Evolutionary conservation across 441 rosid species (phyloP).

Genomic region (Geranium incanum): DNA sequence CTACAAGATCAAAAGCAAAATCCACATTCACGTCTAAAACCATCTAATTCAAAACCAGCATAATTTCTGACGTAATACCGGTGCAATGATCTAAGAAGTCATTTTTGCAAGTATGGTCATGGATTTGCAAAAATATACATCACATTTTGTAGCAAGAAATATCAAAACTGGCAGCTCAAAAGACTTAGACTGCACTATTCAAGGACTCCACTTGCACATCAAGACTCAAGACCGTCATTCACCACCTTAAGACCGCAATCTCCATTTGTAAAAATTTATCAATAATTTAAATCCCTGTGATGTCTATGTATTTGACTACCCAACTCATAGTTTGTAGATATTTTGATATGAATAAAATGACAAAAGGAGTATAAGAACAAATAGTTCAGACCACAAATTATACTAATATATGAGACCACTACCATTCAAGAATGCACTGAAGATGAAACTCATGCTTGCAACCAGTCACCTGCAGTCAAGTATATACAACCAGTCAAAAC

Average conservation of each 20-base stretch:
- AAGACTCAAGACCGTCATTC: too few species aligned
- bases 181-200: too few species aligned
- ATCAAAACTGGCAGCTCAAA: too few species aligned
- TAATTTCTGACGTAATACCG: too few species aligned
- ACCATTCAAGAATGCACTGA: slow-evolving; percentile 95
- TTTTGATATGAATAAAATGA: background rate
- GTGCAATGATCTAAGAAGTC: background rate
- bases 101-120: too few species aligned
- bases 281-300: too few species aligned
- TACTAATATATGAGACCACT: slow-evolving; percentile 9
- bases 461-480: slow-evolving; percentile 54
- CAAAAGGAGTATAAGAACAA: background rate
- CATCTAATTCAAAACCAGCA: too few species aligned
- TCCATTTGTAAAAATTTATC: too few species aligned
- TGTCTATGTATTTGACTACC: background rate
- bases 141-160: too few species aligned
- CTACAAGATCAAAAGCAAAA: slow-evolving; percentile 29
- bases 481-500: background rate
- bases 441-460: slow-evolving; percentile 97
- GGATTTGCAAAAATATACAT: too few species aligned
- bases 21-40: background rate
- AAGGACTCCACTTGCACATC: too few species aligned
- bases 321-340: background rate
- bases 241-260: too few species aligned
- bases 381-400: background rate